Evolutionary conservation across 1,139 yeast genomes (phyloP), one percentile per base, ranked within the genome.

Genomic region (Geotrichum klebahnii): DNA sequence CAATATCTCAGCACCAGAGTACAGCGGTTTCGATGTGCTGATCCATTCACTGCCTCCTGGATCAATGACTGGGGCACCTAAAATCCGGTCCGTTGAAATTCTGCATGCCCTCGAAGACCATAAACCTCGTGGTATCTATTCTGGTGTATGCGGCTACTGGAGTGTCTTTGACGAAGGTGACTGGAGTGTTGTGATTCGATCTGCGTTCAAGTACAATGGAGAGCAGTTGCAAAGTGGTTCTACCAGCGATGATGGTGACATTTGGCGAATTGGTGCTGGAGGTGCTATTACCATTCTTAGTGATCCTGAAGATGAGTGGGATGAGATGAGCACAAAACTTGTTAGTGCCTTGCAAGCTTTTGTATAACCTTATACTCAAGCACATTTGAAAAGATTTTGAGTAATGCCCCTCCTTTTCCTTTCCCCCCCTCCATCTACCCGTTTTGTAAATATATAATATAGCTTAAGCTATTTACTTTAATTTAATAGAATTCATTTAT

Each of bases 41-140:
- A 78, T 81, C 22, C 80, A 80, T 53, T 81, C 96, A 0, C 71
- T 94, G 33, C 98, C 99, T 1, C 97, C 99, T 0, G 99, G 99
- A 0, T 90, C 97, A 1, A 94, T 94, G 99, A 94, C 99, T 0
- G 99, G 99, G 2, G 98, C 99, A 0, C 99, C 99, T 1, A 94
- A 94, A 69, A 85, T 83, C 61, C 76, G 96, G 52, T 87, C 97
- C 0, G 96, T 92, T 2, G 94, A 90, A 64, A 67, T 94, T 12
- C 73, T 94, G 22, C 84, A 83, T 54, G 67, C 69, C 1, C 69
- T 73, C 52, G 88, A 72, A 61, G 63, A 55, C 24, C 63, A 57
- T 62, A 76, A 67, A 66, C 75, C 85, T 51, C 77, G 98, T 59
- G 97, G 97, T 0, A 70, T 90, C 3, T 94, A 94, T 64, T 86